Evolutionary conservation across 768 basidiomycete species (phyloP).

Genomic region (Leccinum broughii): DNA sequence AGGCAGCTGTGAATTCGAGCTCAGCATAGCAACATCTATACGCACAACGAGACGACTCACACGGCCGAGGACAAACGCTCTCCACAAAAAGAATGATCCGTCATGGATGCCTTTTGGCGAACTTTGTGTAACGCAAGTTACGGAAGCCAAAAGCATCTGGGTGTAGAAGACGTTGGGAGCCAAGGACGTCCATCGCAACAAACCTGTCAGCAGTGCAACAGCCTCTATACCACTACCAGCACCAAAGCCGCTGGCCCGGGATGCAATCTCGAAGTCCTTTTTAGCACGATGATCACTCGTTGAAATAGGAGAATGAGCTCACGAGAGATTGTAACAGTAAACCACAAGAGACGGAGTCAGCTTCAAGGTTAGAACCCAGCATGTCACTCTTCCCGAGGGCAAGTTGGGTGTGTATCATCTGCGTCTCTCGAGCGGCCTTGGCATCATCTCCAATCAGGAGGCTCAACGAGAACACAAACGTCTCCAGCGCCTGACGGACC

Average conservation of each 20-base stretch:
- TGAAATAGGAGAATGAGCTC: slow-evolving; percentile 18
- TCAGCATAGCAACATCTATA: slow-evolving; percentile 2
- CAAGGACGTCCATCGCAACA: slow-evolving; percentile 65
- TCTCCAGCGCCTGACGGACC: slow-evolving; percentile 58
- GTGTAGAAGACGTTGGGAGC: slow-evolving; percentile 64
- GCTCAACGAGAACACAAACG: slow-evolving; percentile 57
- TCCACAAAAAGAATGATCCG: slow-evolving; percentile 53
- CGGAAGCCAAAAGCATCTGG: slow-evolving; percentile 63
- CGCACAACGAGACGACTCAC: slow-evolving; percentile 41
- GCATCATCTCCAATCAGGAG: slow-evolving; percentile 68
- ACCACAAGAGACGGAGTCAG: slow-evolving; percentile 64
- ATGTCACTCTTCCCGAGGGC: slow-evolving; percentile 58
- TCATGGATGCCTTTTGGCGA: slow-evolving; percentile 32
- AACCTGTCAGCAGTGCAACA: slow-evolving; percentile 53
- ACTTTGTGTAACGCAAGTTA: slow-evolving; percentile 61
- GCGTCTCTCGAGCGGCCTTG: slow-evolving; percentile 67
- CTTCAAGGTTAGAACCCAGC: slow-evolving; percentile 57
- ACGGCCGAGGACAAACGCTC: slow-evolving; percentile 68
- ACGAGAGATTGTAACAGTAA: slow-evolving; percentile 65
- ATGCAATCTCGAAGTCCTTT: slow-evolving; percentile 47
- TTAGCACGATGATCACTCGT: neutral
- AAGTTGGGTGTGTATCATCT: slow-evolving; percentile 69
- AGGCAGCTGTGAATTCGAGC: slow-evolving; percentile 51
- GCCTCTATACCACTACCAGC: slow-evolving; percentile 56
- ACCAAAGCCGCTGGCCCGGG: slow-evolving; percentile 61